These are phyloP conservation scores for Paramicrosporidium saccamoebae DNA, from an alignment of 371 early-diverging fungal species.

Conservation along the genomic window DNA sequence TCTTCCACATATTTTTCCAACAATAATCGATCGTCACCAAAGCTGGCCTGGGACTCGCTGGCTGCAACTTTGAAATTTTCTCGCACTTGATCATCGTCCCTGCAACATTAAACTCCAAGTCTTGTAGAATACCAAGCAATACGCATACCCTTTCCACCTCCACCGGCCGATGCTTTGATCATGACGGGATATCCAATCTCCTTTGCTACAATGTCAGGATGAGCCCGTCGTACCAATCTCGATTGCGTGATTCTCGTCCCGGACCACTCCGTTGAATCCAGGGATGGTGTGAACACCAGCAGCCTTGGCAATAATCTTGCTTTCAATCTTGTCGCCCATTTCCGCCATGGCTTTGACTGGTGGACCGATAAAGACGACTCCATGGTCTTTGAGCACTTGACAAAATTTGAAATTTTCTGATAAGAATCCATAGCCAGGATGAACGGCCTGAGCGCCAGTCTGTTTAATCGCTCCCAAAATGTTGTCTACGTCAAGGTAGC, in stretches of 20 bases:
- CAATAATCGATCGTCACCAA: conserved; percentile 58
- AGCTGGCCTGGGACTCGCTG: conserved; percentile 45
- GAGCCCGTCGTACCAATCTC: conserved; percentile 11
- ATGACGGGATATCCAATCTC: conserved; percentile 43
- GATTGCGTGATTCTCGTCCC: conserved; percentile 23
- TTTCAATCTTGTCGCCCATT: conserved; percentile 77
- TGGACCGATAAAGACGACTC: conserved; percentile 45
- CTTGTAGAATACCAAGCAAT: conserved; percentile 11
- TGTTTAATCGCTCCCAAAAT: conserved; percentile 14
- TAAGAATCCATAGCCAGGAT: conserved; percentile 68
- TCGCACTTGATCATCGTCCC: conserved; percentile 22
- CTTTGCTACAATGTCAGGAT: conserved; percentile 8
- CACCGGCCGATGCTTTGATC: conserved; percentile 59
- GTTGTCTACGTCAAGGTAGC: conserved; percentile 23
- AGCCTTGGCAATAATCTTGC: conserved; percentile 48
- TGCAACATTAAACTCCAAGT: too few relatives aligned
- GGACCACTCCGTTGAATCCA: conserved; percentile 56
- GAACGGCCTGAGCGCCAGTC: conserved; percentile 36
- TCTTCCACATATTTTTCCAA: conserved; percentile 74
- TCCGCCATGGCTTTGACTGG: conserved; percentile 33
- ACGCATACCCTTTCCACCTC: conserved; percentile 75
- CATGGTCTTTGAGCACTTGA: conserved; percentile 17
- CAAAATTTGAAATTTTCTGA: conserved; percentile 47
- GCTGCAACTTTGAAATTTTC: conserved; percentile 47
- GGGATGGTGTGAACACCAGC: conserved; percentile 55